Conservation (phyloP, 768 basidiomycete genomes). For the Neoboletus brunneissimus region DNA sequence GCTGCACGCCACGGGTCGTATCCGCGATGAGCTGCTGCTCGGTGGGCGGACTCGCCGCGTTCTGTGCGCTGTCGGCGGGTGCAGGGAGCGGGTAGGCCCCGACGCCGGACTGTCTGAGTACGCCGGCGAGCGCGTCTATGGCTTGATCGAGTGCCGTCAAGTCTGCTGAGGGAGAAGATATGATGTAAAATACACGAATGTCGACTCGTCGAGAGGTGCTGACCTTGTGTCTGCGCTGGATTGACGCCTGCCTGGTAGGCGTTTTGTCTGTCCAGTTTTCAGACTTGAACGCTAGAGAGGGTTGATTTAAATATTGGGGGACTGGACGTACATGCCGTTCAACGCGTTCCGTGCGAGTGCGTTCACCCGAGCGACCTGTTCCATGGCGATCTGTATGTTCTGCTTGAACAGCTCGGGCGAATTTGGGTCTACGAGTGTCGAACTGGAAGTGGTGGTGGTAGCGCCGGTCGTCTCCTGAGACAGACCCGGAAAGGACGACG, state of each 20-base stretch:
- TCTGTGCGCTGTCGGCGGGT: slow-evolving; percentile 10
- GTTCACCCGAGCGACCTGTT: slow-evolving; percentile 50
- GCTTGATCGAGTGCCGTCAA: slow-evolving; percentile 51
- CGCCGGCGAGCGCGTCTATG: slow-evolving; percentile 43
- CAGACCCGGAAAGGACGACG: slow-evolving; percentile 18
- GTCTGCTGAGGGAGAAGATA: slow-evolving; percentile 36
- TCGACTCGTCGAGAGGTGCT: neutral
- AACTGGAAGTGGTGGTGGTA: neutral
- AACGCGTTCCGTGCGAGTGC: slow-evolving; percentile 47
- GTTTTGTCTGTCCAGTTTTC: slow-evolving; percentile 42
- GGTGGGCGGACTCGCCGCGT: slow-evolving; percentile 29
- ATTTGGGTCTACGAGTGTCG: slow-evolving; percentile 45
- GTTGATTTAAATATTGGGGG: too few relatives aligned
- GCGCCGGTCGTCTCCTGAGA: slow-evolving; percentile 28
- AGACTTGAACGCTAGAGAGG: neutral
- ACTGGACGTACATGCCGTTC: slow-evolving; percentile 48
- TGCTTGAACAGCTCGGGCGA: slow-evolving; percentile 63
- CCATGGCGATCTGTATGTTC: slow-evolving; percentile 47
- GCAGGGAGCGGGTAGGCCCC: slow-evolving; percentile 59
- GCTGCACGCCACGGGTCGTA: slow-evolving; percentile 42
- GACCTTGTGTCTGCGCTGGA: slow-evolving; percentile 56
- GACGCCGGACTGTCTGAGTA: slow-evolving; percentile 58
- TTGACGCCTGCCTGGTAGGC: slow-evolving; percentile 57
- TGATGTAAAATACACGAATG: neutral
- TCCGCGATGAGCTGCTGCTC: slow-evolving; percentile 48